Conservation (phyloP, 345 rosid species). For the Cardiospermum halicacabum region DNA sequence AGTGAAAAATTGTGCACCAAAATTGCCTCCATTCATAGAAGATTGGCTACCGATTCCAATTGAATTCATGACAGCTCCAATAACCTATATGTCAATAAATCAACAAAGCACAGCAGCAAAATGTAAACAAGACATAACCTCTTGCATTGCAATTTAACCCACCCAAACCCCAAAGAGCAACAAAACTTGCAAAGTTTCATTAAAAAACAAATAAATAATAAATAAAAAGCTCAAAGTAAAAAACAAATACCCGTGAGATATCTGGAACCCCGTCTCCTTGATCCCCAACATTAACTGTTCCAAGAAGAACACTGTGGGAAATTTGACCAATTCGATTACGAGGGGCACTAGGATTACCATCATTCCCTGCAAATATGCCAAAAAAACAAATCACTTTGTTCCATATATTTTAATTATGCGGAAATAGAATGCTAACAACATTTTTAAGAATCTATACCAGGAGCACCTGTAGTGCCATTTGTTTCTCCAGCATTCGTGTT, state of each 20-base stretch:
- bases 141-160: slow-evolving; percentile 1
- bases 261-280: slow-evolving; percentile 80
- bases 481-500: slow-evolving; percentile 49
- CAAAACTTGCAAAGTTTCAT: background rate
- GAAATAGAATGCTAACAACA: background rate
- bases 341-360: slow-evolving; percentile 44
- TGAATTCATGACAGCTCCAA: slow-evolving; percentile 82
- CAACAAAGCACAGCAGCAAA: slow-evolving; percentile 6
- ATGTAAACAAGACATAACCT: background rate
- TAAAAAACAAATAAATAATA: background rate
- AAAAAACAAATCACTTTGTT: background rate
- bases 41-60: slow-evolving; percentile 66
- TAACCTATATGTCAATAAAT: slow-evolving; percentile 49
- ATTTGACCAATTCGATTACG: slow-evolving; percentile 61
- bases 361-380: slow-evolving; percentile 48
- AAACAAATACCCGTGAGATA: slow-evolving; percentile 45
- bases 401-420: slow-evolving; percentile 4
- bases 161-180: slow-evolving; percentile 15
- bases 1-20: slow-evolving; percentile 44
- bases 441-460: slow-evolving; percentile 27
- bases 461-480: slow-evolving; percentile 39
- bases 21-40: slow-evolving; percentile 24
- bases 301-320: slow-evolving; percentile 85
- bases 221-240: background rate
- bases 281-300: slow-evolving; percentile 75